phyloP scores from a whole-genome alignment of 768 basidiomycete species.

The Serendipita indica region DNA sequence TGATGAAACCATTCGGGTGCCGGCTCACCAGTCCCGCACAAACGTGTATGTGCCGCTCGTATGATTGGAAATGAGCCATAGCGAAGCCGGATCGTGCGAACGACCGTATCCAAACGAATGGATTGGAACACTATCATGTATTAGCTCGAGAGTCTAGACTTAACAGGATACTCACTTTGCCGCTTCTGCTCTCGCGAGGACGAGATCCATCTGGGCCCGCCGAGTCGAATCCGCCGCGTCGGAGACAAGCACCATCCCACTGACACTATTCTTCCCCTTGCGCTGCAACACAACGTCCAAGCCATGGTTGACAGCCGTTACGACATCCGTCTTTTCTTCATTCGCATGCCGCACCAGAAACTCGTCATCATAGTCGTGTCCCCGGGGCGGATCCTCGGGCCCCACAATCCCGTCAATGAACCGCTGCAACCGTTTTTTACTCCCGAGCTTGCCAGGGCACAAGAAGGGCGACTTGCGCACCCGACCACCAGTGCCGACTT shows the following conservation, averaged over 20 bases:
- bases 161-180: slow-evolving; percentile 38
- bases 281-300: slow-evolving; percentile 91
- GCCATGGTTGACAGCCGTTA: slow-evolving; percentile 97
- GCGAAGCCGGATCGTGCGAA: slow-evolving; percentile 90
- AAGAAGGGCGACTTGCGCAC: slow-evolving; percentile 94
- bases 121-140: slow-evolving; percentile 50
- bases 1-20: too few species aligned
- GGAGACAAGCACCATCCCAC: slow-evolving; percentile 85
- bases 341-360: slow-evolving; percentile 57
- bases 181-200: slow-evolving; percentile 90
- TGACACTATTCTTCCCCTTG: slow-evolving; percentile 76
- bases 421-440: slow-evolving; percentile 51
- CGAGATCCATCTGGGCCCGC: slow-evolving; percentile 95
- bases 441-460: slow-evolving; percentile 48
- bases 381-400: slow-evolving; percentile 16
- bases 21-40: slow-evolving; percentile 76
- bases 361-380: slow-evolving; percentile 31
- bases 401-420: slow-evolving; percentile 59
- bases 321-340: slow-evolving; percentile 93
- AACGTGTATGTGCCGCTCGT: slow-evolving; percentile 96
- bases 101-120: slow-evolving; percentile 96
- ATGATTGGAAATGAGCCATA: slow-evolving; percentile 99
- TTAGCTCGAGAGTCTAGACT: background rate
- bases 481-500: slow-evolving; percentile 65
- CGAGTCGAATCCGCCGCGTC: slow-evolving; percentile 86